These are phyloP conservation scores for Exophiala alcalophila DNA, from an alignment of 2,329 filamentous ascomycete genomes.

Conservation along the genomic window DNA sequence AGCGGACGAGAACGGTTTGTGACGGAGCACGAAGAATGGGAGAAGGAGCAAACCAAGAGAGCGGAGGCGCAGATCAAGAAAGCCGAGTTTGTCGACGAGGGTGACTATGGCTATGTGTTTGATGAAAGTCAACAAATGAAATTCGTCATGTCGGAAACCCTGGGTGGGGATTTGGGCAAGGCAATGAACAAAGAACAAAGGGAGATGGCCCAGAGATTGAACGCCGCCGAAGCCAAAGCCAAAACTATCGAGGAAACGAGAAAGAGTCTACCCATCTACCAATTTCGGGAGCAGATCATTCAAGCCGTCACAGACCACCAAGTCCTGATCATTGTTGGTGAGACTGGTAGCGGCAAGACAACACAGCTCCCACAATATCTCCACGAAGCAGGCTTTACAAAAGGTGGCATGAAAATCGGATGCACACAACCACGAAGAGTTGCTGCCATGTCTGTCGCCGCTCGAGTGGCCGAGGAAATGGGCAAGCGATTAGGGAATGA, in stretches of 20 bases:
- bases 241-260: slow-evolving; percentile 86
- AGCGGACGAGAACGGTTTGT: slow-evolving; percentile 84
- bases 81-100: slow-evolving; percentile 70
- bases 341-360: slow-evolving; percentile 93
- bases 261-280: slow-evolving; percentile 85
- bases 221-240: slow-evolving; percentile 84
- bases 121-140: slow-evolving; percentile 86
- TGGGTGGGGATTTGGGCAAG: slow-evolving; percentile 66
- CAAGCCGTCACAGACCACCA: slow-evolving; percentile 83
- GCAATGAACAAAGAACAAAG: slow-evolving; percentile 74
- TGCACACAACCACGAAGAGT: slow-evolving; percentile 94
- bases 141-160: slow-evolving; percentile 71
- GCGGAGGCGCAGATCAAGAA: slow-evolving; percentile 81
- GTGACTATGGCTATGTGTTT: slow-evolving; percentile 88
- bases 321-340: slow-evolving; percentile 85
- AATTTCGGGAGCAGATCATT: slow-evolving; percentile 80
- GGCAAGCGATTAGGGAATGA: slow-evolving; percentile 85
- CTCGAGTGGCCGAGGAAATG: slow-evolving; percentile 91
- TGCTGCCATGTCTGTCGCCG: slow-evolving; percentile 95
- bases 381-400: slow-evolving; percentile 85
- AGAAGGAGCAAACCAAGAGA: slow-evolving; percentile 81
- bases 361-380: slow-evolving; percentile 94
- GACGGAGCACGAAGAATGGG: slow-evolving; percentile 95
- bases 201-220: slow-evolving; percentile 73
- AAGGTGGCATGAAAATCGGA: slow-evolving; percentile 77